Conservation (phyloP, 2,329 filamentous ascomycete genomes). For the Hirsutella thompsonii region DNA sequence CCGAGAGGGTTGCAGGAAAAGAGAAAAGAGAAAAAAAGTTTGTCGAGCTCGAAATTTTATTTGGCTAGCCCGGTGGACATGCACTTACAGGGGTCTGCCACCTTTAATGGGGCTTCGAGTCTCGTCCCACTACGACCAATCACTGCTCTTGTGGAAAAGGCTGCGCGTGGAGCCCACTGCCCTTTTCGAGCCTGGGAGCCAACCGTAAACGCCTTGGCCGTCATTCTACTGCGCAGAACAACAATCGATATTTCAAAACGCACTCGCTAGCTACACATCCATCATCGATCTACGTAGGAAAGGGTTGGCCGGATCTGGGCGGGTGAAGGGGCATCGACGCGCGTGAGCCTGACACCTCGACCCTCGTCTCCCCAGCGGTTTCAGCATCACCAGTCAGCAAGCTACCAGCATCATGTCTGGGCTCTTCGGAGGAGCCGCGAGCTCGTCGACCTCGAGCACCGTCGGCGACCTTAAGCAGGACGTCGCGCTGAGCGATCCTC, state of each 20-base stretch:
- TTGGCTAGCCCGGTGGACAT: constrained; percentile 8
- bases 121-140: background rate
- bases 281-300: too few relatives aligned
- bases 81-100: constrained; percentile 7
- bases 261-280: too few relatives aligned
- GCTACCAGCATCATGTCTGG: constrained; percentile 42
- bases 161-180: background rate
- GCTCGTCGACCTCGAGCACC: constrained; percentile 50
- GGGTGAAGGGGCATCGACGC: background rate
- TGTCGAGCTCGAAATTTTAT: constrained; percentile 12
- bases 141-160: background rate
- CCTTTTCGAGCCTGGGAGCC: background rate
- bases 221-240: background rate
- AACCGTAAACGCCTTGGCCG: background rate
- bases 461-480: constrained; percentile 87
- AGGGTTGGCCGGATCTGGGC: background rate
- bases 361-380: background rate
- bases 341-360: background rate
- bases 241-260: background rate
- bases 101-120: constrained; percentile 2
- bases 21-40: constrained; percentile 14
- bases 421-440: constrained; percentile 41
- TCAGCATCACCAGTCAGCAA: too few relatives aligned
- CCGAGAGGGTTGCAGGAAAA: constrained; percentile 56
- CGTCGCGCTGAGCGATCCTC: constrained; percentile 63